Evolutionary conservation across 495 filamentous ascomycete species (phyloP), one percentile per base, ranked within the genome.

Genomic region (Annulohypoxylon stygium): DNA sequence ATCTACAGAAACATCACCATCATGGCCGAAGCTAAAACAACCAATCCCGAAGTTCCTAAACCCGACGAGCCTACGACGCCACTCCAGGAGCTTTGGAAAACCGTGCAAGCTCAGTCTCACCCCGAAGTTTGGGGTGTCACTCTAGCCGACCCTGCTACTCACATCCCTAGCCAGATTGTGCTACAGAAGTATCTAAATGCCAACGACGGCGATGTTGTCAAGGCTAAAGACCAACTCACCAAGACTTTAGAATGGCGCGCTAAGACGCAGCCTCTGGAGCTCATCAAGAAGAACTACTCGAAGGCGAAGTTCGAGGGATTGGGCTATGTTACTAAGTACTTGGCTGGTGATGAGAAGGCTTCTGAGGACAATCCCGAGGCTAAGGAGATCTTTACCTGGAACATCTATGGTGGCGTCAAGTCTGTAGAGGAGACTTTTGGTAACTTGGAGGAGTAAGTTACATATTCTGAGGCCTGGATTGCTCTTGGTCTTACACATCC

Each of bases 131-230:
- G 93, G 90, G 94, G 94, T 11, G 87, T 97, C 45, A 80, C 82
- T 8, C 79, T 88, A 53, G 84, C 84, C 57, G 86, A 88, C 45
- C 83, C 83, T 14, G 78, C 74, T 0, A 81, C 76, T 4, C 87
- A 92, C 75, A 83, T 94, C 48, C 90, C 88, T 50, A 95, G 90
- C n/a, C 88, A 89, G 74, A 89, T 97, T 67, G 87, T 97, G 51
- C 80, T 97, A 59, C 93, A 97, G 76, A 97, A 97, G 83, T 97
- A 94, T 81, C 88, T 97, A 34, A 92, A 94, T 65, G 94, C 94
- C 73, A 97, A 97, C 76, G 87, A 90, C 54, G 91, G 92, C 48
- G 89, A 95, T 71, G 75, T 94, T 2, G 83, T 82, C 60, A 88
- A 89, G 69, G 93, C 94, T 2, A 88, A 88, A 71, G 86, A 89